Evolutionary conservation across 2,329 filamentous ascomycete genomes (phyloP).

Genomic region (Colletotrichum euphorbiae): DNA sequence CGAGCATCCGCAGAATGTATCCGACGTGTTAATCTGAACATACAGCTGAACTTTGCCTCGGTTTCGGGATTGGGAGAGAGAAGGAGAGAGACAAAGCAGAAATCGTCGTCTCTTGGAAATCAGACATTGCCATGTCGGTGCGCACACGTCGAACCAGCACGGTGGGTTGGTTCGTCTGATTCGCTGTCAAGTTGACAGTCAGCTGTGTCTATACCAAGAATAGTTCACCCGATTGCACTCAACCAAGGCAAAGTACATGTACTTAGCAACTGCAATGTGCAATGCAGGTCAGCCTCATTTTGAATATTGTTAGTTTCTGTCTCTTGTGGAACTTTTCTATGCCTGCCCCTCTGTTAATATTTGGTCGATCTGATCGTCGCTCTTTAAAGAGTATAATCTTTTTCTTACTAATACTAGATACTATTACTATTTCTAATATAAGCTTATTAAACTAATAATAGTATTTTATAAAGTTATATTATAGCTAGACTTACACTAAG

Average conservation of each 20-base stretch:
- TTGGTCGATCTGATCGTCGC: slow-evolving; percentile 19
- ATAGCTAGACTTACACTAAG: too few relatives aligned
- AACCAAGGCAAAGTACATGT: slow-evolving; percentile 12
- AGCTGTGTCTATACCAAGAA: background rate
- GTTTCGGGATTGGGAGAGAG: background rate
- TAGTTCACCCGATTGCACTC: slow-evolving; percentile 1
- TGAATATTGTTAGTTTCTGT: background rate
- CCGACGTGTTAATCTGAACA: background rate
- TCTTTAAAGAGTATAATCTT: too few relatives aligned
- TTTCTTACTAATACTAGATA: too few relatives aligned
- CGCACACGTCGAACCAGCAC: background rate
- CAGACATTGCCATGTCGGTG: background rate
- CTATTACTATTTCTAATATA: too few relatives aligned
- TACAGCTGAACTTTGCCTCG: background rate
- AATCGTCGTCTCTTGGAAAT: too few relatives aligned
- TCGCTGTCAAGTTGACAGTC: slow-evolving; percentile 5
- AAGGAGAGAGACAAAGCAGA: too few relatives aligned
- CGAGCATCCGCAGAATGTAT: background rate
- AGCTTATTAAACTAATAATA: too few relatives aligned
- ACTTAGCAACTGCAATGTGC: background rate
- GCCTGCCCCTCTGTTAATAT: slow-evolving; percentile 23
- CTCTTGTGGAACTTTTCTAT: slow-evolving; percentile 6
- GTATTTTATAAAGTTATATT: too few relatives aligned
- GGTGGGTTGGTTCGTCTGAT: slow-evolving; percentile 5
- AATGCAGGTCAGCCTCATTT: background rate